Conservation (phyloP, 2,329 filamentous ascomycete species). For the Colletotrichum higginsianum region DNA sequence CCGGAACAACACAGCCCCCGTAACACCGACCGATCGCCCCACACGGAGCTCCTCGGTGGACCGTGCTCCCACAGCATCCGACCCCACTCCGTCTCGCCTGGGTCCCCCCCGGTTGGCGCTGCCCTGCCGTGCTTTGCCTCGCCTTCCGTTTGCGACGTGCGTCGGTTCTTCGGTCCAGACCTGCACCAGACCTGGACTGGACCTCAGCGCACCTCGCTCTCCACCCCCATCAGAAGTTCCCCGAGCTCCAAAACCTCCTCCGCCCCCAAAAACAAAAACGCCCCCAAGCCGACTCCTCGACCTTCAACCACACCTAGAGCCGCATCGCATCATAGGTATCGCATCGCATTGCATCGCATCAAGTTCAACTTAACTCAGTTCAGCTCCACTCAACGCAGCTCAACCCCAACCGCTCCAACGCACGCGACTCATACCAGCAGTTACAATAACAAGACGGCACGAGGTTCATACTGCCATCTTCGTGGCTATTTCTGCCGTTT, state of each 20-base stretch:
- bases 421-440: background rate
- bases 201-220: constrained; percentile 2
- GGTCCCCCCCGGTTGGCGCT: constrained; percentile 21
- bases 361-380: too few species aligned
- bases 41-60: constrained; percentile 8
- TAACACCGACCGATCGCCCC: background rate
- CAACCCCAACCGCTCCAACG: background rate
- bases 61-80: constrained; percentile 25
- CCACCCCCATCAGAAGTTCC: constrained; percentile 7
- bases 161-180: constrained; percentile 27
- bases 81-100: constrained; percentile 28
- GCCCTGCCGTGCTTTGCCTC: constrained; percentile 23
- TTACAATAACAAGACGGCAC: background rate
- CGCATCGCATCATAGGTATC: background rate
- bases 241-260: constrained; percentile 27
- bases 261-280: background rate
- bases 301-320: background rate
- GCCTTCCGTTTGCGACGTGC: constrained; percentile 24
- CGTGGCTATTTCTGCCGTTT: background rate
- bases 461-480: background rate
- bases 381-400: background rate
- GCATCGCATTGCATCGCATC: background rate
- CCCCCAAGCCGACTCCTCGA: background rate
- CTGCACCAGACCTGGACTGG: background rate
- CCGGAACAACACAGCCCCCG: constrained; percentile 14